Base-by-base conservation (phyloP, 139 green algal species). In the Picochlorum sp. region DNA sequence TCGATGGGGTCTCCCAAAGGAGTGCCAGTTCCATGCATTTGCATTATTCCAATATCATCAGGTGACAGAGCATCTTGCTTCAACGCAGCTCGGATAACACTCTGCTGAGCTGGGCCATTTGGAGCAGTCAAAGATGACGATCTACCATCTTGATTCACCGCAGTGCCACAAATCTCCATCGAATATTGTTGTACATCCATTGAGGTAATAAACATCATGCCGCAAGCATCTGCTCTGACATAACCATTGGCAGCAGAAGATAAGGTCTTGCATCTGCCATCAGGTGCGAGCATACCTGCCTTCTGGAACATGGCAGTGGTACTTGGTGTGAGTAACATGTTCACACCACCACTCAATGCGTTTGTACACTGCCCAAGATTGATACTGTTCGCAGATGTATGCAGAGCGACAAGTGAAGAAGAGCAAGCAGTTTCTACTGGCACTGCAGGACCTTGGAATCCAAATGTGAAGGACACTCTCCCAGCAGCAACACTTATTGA, bases 261-360 rank as follows among this genome's bases (percentile, higher is more conserved):
- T 28, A 95, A 68, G 2, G 88, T 74, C 79, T 92, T 95, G 77
- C 86, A 95, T 52, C 88, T 76, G 11, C 88, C 88, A 32, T 92
- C 88, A 23, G 80, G 55, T 3, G 77, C 56, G 32, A 94, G 72
- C 84, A 94, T 92, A 49, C 81, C 86, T 21, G 86, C 85, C 37
- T 74, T 74, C 15, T 81, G 74, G 4, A 78, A 79, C 82, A 92
- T 91, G 24, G 77, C 79, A 1, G 79, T 90, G 2, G 86, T 91
- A 23, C 44, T 50, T 15, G 86, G 76, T 9, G 81, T 66, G 20
- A 95, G 70, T 67, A 88, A 81, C 61, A 85, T 68, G 59, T 94
- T 94, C 54, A 90, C 74, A 16, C 87, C 87, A 8, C 65, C 85
- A 18, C 84, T 80, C 9, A 70, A 8, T 4, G 71, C 71, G 10